Conservation (phyloP, 2,329 filamentous ascomycete genomes). For the Talaromyces pinophilus region DNA sequence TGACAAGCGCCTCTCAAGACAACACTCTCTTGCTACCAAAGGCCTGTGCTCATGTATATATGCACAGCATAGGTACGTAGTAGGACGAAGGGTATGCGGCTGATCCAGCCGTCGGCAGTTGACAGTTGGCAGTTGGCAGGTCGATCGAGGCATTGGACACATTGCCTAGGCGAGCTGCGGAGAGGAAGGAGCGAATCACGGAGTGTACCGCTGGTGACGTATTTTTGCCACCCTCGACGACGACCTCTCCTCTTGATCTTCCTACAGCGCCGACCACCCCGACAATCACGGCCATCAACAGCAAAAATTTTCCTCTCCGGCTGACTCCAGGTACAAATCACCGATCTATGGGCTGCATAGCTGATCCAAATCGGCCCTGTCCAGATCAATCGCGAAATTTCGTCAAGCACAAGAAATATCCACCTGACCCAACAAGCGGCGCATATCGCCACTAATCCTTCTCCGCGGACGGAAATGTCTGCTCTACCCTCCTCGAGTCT, state of each 20-base stretch:
- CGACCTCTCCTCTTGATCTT: not conserved
- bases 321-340: not conserved
- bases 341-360: not conserved
- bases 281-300: not conserved
- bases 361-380: not conserved
- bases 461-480: not conserved
- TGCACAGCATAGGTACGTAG: not conserved
- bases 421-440: not conserved
- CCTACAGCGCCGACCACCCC: not conserved
- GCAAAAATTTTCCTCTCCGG: not conserved
- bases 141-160: not conserved
- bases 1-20: not conserved
- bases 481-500: not conserved
- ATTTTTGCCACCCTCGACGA: not conserved
- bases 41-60: not conserved
- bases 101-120: not conserved
- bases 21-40: not conserved
- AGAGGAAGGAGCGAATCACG: constrained; percentile 4
- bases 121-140: not conserved
- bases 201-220: not conserved
- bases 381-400: not conserved
- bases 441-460: not conserved
- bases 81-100: not conserved
- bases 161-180: not conserved
- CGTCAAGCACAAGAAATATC: not conserved